Conservation (phyloP, 768 basidiomycete species). For the Naematelia aurantialba region DNA sequence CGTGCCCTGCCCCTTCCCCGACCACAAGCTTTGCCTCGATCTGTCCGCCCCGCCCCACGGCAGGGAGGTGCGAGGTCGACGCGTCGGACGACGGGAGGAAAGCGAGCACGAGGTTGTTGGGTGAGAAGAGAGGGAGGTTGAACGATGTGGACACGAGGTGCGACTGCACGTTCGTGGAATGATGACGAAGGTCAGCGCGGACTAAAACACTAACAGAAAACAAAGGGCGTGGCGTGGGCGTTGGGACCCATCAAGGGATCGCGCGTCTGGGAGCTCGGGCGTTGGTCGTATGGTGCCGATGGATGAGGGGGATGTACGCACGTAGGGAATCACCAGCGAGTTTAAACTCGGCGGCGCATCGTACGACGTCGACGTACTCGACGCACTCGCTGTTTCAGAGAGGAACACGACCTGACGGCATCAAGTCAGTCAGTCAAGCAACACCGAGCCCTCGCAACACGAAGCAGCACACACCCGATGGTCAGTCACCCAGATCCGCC, state of each 20-base stretch:
- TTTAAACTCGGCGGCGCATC: not conserved
- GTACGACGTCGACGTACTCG: slow-evolving; percentile 13
- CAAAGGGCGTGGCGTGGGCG: not conserved
- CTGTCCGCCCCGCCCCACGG: slow-evolving; percentile 29
- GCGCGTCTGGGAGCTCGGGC: not conserved
- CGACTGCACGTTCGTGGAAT: slow-evolving; percentile 16
- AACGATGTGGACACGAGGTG: slow-evolving; percentile 22
- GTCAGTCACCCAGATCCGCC: slow-evolving; percentile 38
- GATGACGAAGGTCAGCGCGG: not conserved
- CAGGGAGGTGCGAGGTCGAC: slow-evolving; percentile 16
- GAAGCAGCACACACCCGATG: slow-evolving; percentile 27
- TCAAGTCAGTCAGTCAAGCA: not conserved
- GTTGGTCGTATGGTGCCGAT: not conserved
- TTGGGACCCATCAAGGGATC: not conserved
- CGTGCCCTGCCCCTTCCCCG: slow-evolving; percentile 38
- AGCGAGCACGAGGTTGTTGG: slow-evolving; percentile 31
- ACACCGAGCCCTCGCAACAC: not conserved
- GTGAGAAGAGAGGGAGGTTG: slow-evolving; percentile 37
- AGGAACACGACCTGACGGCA: slow-evolving; percentile 23
- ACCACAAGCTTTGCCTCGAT: slow-evolving; percentile 36
- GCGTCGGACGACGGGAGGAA: slow-evolving; percentile 23
- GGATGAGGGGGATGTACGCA: slow-evolving; percentile 7
- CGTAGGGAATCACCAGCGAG: slow-evolving; percentile 30
- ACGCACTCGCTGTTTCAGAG: slow-evolving; percentile 12
- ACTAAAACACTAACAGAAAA: not conserved